Evolutionary conservation across 768 basidiomycete species (phyloP), one percentile per base, ranked within the genome.

Genomic region (Aureoboletus auriporus): DNA sequence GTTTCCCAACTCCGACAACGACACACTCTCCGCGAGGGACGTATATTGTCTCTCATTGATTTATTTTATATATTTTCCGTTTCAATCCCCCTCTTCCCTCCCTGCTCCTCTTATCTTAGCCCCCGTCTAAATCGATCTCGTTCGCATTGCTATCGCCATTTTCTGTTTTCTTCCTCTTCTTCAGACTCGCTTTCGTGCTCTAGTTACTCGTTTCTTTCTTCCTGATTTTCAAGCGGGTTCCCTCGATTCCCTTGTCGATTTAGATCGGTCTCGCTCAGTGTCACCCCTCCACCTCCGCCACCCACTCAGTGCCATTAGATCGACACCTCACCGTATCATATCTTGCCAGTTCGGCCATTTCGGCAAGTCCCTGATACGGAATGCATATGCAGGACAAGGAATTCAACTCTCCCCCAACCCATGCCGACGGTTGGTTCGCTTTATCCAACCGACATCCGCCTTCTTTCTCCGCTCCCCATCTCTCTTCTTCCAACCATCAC

Each of bases 401-500:
- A 60, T 73, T 63, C 61, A 60, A 46, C 44, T 35, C 50, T 11
- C 50, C 57, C 57, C 54, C 55, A 38, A 26, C 54, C 43, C 56
- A 48, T 35, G 27, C 49, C 34, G 71, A 69, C 42, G 41, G 50
- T 53, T 72, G 70, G 69, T 49, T 58, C 44, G 52, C 57, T 26
- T 46, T 61, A 35, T 59, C 69, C 63, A 68, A 70, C 56, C 72
- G 67, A 54, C 67, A 61, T 46, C 55, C 64, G 17, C 55, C 58
- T 38, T 56, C 56, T 44, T 59, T 57, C 43, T 40, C 55, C 44
- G 38, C 64, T 30, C 51, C 53, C 5, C 61, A 53, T 51, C 45
- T 62, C 46, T 65, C 70, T 63, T 72, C 74, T 67, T 67, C 75
- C 62, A 75, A 74, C 65, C 74, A 74, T 70, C 71, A 73, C 65